Evolutionary conservation across 768 basidiomycete genomes (phyloP), one percentile per base, ranked within the genome.

Genomic region (Calocybe indica): DNA sequence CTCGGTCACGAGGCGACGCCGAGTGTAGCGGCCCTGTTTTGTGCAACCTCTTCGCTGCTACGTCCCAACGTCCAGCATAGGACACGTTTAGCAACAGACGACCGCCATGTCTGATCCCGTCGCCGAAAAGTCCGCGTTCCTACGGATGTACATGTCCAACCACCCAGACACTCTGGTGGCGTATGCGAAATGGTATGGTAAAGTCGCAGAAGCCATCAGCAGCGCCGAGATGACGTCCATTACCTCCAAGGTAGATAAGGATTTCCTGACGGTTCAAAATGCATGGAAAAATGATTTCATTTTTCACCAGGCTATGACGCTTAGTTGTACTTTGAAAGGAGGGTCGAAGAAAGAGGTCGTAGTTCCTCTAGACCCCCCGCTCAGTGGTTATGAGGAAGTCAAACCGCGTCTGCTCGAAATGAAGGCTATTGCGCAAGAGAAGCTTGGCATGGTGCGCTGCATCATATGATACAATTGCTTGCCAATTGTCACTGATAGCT

Each of bases 91-190:
- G 4, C 22, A 22, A 22, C 22, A 22, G 22, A 22, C 22, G 22
- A 22, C 40, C 9, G 14, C 31, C 5, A 83, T 84, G 82, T 55
- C 78, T 6, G 88, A 91, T 59, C 78, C 86, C 7, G 86, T 90
- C 0, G 83, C 84, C 9, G 79, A 80, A 8, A 86, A 84, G 56
- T 88, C 88, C 13, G 71, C 68, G 1, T 92, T 89, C 60, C 72
- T 92, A 37, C 78, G 79, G 61, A 85, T 81, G 78, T 92, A 92
- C 70, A 92, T 91, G 89, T 83, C 78, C 30, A 80, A 70, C 52
- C 90, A 91, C 57, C 85, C 85, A 0, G 88, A 91, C 58, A 91
- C 89, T 1, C 70, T 92, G 54, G 86, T 92, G 33, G 86, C 86
- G 3, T 92, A 90, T 55, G 86, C 85, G 37, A 86, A 83, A 53